These are phyloP conservation scores for Dothidotthia symphoricarpi DNA, from an alignment of 2,329 filamentous ascomycete species.

Conservation along the genomic window DNA sequence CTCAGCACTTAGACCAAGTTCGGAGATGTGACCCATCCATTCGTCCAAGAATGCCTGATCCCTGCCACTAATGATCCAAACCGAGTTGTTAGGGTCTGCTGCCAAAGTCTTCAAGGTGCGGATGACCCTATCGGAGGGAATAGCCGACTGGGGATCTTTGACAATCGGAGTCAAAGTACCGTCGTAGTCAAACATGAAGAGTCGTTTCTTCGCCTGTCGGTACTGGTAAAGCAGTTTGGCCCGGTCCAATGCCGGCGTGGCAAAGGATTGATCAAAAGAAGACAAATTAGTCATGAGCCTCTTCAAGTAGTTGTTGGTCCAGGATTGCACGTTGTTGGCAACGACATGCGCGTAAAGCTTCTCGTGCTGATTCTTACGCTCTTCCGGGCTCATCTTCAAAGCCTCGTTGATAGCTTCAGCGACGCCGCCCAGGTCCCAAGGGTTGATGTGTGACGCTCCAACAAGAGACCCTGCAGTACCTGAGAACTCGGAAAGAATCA, in stretches of 20 bases:
- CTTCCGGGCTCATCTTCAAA: slow-evolving; percentile 68
- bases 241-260: slow-evolving; percentile 80
- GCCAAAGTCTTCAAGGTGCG: slow-evolving; percentile 76
- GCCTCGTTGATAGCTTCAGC: slow-evolving; percentile 80
- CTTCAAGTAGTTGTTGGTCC: slow-evolving; percentile 77
- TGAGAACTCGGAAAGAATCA: slow-evolving; percentile 96
- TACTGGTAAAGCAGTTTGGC: slow-evolving; percentile 71
- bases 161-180: slow-evolving; percentile 94
- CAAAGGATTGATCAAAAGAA: slow-evolving; percentile 69
- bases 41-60: slow-evolving; percentile 89
- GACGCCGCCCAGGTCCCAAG: slow-evolving; percentile 85
- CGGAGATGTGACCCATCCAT: slow-evolving; percentile 85
- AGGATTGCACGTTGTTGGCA: slow-evolving; percentile 79
- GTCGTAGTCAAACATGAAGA: slow-evolving; percentile 99
- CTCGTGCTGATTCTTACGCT: slow-evolving; percentile 67
- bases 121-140: slow-evolving; percentile 81
- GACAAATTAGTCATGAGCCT: slow-evolving; percentile 77
- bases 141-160: slow-evolving; percentile 81
- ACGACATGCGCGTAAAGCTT: slow-evolving; percentile 81
- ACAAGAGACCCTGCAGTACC: slow-evolving; percentile 83
- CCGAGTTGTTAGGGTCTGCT: slow-evolving; percentile 74
- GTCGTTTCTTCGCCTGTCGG: slow-evolving; percentile 68
- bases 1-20: slow-evolving; percentile 92
- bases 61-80: slow-evolving; percentile 98
- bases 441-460: slow-evolving; percentile 92